Percentiles rank a stretch among this genome's conserved stretches.
Evolutionary conservation across 129 eudicot species (phyloP).

Genomic region (Centrapalus pauciflorus): DNA sequence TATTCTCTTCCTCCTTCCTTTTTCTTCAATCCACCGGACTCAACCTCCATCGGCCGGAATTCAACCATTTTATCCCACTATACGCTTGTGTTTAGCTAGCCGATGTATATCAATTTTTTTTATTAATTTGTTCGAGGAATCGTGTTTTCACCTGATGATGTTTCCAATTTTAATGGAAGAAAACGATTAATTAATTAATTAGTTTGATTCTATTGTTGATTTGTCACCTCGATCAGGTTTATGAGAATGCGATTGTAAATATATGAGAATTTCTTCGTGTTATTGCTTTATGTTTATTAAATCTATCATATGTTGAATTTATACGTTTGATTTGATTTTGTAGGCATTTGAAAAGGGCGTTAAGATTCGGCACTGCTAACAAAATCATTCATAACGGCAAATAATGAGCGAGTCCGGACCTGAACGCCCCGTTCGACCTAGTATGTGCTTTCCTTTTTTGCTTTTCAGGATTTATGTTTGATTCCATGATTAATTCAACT

Average conservation of each 20-base stretch:
- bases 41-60: no score
- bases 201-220: slow-evolving; percentile 9
- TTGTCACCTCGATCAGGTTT: neutral
- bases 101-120: neutral
- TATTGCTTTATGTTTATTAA: slow-evolving; percentile 1
- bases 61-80: neutral
- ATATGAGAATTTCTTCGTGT: neutral
- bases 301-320: slow-evolving; percentile 9
- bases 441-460: slow-evolving; percentile 31
- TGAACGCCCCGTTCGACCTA: slow-evolving; percentile 69
- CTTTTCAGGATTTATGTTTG: neutral
- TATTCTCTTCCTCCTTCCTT: neutral
- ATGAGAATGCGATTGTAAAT: neutral
- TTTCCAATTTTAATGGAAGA: neutral
- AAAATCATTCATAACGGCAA: slow-evolving; percentile 37
- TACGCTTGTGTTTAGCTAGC: slow-evolving; percentile 20
- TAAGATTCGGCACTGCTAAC: slow-evolving; percentile 43
- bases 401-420: slow-evolving; percentile 81
- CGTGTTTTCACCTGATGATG: slow-evolving; percentile 6
- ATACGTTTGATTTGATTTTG: slow-evolving; percentile 26
- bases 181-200: slow-evolving; percentile 2
- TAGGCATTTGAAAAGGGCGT: slow-evolving; percentile 52
- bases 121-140: neutral
- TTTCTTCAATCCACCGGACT: neutral
- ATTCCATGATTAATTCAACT: neutral